Evolutionary conservation across 768 basidiomycete genomes (phyloP), one percentile per base, ranked within the genome.

Genomic region (Peribolospora kevripleyi): DNA sequence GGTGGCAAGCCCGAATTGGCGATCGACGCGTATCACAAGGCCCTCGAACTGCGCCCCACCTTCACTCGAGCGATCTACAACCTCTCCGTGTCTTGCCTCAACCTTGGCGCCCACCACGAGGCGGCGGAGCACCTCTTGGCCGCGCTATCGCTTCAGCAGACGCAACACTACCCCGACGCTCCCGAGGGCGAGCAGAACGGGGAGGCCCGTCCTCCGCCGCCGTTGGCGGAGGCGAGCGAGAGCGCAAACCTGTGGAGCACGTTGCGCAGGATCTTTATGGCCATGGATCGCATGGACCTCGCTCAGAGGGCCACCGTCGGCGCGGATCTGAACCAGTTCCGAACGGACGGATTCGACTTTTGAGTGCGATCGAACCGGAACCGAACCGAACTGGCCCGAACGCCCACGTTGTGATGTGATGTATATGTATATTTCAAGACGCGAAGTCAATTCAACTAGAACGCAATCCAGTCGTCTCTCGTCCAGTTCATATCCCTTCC

Each of bases 61-160:
- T 98, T 93, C 66, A 97, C 93, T 1, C 79, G 93, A 8, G 93
- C 90, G 7, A 84, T 95, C 36, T 95, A 91, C 65, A 98, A 98
- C 63, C 84, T 98, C 42, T 93, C 90, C 48, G 93, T 98, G 38
- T 88, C 90, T 25, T 98, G 91, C 64, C 68, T 98, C 58, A 98
- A 98, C 65, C 91, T 97, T 52, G 90, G 88, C 7, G 86, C 87
- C 7, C 76, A 84, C 67, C 81, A 84, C 64, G 93, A 98, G 70
- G 90, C 93, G 0, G 85, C 86, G 4, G 93, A 98, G 61, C 93
- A 98, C 68, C 83, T 93, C 65, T 70, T 93, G 52, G 80, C 82
- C 58, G 88, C 85, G 0, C 69, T 93, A 45, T 75, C 74, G 9
- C 71, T 88, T 64, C 87, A 91, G 42, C 38, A 51, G 42, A 6